Base-by-base conservation (phyloP, 371 early-diverging fungal species). In the Circinella minor region DNA sequence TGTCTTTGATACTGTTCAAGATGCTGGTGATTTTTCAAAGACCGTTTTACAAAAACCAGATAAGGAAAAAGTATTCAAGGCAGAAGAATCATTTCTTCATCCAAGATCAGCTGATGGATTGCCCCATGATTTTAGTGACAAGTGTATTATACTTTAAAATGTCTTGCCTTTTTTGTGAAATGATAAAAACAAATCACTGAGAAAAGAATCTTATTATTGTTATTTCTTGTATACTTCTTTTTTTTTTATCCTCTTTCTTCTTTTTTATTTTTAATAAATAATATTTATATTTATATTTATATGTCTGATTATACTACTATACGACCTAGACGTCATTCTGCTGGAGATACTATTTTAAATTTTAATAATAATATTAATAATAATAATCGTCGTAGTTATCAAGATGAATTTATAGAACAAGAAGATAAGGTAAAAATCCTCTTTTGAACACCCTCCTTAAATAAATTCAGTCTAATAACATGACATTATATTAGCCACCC, bases 81-180 rank as follows among this genome's bases (percentile, higher is more conserved):
- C 67, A 36, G 70, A 54, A 48, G 20, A 66, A 17, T 57, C 74
- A 18, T 74, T 74, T 67, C 13, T 67, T 11, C 34, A 63, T 34
- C 74, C 74, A 47, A 55, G 74, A 36, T 43, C 38, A 47, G 39
- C 27, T 18, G 63, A 66, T 9, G 36, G 66, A 9, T 47, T 74
- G 17, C 49, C 74, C 9, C 55, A 61, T 17, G 74, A 74, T 43
- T 74, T 57, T 14, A 74, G 74, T 51, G 74, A 74, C 43, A 54
- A 36, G 20, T 74, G 74, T 55, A 67, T 66, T n/a, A 63, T 74
- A 18, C 65, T 70, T 39, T 74, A 55, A 46, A 48, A 36, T 4
- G 48, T 20, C 47, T 48, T 51, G 20, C 63, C 63, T 14, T 65
- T 51, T 54, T 54, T 65, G 65, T 47, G 6, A 17, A 4, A 15